A percentile compares a stretch with the other conserved stretches of the same genome.
These are phyloP conservation scores for Musa acuminata DNA, from an alignment of 176 grass and related monocot genomes.

Conservation along the genomic window DNA sequence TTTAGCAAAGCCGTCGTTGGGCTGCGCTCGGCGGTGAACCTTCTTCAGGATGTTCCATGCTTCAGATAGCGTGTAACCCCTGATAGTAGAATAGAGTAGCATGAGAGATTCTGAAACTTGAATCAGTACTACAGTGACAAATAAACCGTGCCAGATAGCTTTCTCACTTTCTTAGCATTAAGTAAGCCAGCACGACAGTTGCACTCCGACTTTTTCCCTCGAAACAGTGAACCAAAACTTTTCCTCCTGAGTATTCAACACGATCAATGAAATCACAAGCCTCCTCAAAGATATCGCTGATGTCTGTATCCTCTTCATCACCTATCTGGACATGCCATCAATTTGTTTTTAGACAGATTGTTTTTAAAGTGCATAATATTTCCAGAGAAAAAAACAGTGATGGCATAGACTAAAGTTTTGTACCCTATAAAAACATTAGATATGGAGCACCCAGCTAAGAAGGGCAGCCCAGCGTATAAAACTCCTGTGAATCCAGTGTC, in stretches of 20 bases:
- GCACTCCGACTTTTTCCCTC: conserved; percentile 94
- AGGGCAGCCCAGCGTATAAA: no score
- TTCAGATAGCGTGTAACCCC: conserved; percentile 56
- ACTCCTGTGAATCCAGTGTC: no score
- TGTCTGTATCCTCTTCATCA: conserved; percentile 85
- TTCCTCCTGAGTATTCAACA: conserved; percentile 48
- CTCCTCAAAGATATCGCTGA: conserved; percentile 77
- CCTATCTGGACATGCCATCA: conserved; percentile 43
- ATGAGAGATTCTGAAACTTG: not conserved
- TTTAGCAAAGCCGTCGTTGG: conserved; percentile 79
- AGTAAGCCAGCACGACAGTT: conserved; percentile 67
- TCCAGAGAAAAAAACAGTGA: not conserved
- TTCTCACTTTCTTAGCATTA: conserved; percentile 86
- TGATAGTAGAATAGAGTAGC: conserved; percentile 13
- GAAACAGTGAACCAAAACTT: conserved; percentile 88
- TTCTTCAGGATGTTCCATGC: conserved; percentile 85
- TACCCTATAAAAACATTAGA: no score
- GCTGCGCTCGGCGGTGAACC: conserved; percentile 65
- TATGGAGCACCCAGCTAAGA: no score
- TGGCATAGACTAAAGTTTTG: not conserved
- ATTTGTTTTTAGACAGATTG: not conserved
- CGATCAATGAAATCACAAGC: conserved; percentile 58
- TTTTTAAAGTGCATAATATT: not conserved
- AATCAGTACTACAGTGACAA: not conserved
- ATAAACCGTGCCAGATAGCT: not conserved